Base-by-base conservation (phyloP, 129 eudicot species). In the Smallanthus sonchifolius region DNA sequence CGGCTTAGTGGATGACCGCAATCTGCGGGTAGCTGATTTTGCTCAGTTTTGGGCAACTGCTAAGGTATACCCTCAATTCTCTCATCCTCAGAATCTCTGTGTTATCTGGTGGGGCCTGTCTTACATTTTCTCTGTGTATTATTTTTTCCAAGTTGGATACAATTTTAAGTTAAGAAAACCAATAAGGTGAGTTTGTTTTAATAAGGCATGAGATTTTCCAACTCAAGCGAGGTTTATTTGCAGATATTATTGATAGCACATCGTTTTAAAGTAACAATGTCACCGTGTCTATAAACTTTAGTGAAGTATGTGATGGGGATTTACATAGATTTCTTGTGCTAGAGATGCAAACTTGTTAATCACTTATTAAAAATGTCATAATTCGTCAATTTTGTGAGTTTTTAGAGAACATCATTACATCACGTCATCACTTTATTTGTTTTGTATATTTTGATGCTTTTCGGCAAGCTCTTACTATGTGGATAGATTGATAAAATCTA, bases 1-100 rank as follows among this genome's bases (percentile, higher is more conserved):
- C 88, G 88, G 83, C 91, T 94, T 94, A 94, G 99, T 94, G 99
- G 99, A 94, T 94, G 99, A 94, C 99, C 99, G 99, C 99, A 94
- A 94, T 94, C 99, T 94, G 99, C 99, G 99, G 99, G 97, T 94
- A 86, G 99, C 99, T 82, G 99, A 94, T 84, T 94, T 91, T 94
- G 96, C 97, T 94, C 97, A 94, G 84, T 94, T 94, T 94, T 94
- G 99, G 99, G 99, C 99, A 94, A 85, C 87, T 86, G 97, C 99
- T 79, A 94, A 94, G 99, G 99, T 94, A 94, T 90, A 91, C 90
- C 79, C 90, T 87, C 77, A 69, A 74, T 75, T 85, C 95, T 81
- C 86, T 92, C 72, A 75, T 74, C 54, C 69, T 78, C 74, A 57
- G 75, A 79, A 56, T 72, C 83, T 83, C 76, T 87, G 68, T 52